Evolutionary conservation across 2,329 filamentous ascomycete species (phyloP).

Genomic region (Pestalotiopsis sp.): DNA sequence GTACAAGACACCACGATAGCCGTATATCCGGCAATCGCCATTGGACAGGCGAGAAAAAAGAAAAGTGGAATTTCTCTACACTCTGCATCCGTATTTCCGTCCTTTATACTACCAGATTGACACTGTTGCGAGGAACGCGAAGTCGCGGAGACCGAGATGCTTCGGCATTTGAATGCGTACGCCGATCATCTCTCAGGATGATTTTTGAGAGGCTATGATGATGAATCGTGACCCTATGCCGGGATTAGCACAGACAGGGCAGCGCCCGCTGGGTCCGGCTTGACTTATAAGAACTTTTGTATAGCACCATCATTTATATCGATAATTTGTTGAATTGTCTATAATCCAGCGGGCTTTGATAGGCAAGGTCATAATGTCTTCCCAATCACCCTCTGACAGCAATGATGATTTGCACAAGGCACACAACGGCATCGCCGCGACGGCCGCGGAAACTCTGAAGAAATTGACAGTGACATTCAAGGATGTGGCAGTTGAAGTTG

Average conservation of each 20-base stretch:
- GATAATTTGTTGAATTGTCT: background rate
- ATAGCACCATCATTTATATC: background rate
- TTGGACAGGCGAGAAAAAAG: background rate
- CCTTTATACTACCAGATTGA: background rate
- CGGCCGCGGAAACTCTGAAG: conserved; percentile 18
- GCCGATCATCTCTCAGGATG: too few species aligned
- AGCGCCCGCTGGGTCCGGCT: background rate
- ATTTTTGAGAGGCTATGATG: background rate
- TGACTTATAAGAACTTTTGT: background rate
- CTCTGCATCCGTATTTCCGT: background rate
- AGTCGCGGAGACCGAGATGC: too few species aligned
- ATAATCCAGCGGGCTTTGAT: background rate
- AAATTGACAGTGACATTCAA: conserved; percentile 35
- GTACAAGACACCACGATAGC: background rate
- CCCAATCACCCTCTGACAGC: background rate
- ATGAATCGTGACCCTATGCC: background rate
- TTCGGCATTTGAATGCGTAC: too few species aligned
- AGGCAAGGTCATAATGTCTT: background rate
- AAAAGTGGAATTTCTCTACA: background rate
- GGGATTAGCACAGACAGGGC: background rate
- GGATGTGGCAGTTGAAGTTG: conserved; percentile 32
- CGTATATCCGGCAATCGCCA: background rate
- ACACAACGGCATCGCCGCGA: background rate
- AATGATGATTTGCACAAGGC: background rate
- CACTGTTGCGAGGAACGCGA: too few species aligned